These are phyloP conservation scores for Colletotrichum zoysiae DNA, from an alignment of 2,329 filamentous ascomycete species.

Conservation along the genomic window DNA sequence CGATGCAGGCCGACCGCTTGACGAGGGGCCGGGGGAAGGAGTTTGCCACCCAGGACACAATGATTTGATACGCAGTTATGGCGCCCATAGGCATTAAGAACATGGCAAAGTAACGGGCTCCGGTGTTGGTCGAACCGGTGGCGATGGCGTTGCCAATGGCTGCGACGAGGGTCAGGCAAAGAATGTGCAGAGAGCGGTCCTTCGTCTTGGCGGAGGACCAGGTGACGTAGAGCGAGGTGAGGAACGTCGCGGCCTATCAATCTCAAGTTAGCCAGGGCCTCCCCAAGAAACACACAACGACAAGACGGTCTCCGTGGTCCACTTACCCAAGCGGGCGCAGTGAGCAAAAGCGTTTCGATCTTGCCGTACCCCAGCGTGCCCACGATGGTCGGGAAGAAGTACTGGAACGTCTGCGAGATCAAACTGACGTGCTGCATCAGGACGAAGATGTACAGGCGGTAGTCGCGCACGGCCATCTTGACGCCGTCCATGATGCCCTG, in stretches of 20 bases:
- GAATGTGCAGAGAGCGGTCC: slow-evolving; percentile 70
- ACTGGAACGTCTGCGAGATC: slow-evolving; percentile 69
- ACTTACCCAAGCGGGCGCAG: slow-evolving; percentile 66
- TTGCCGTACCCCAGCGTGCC: slow-evolving; percentile 69
- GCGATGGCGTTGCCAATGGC: slow-evolving; percentile 68
- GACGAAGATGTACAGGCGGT: slow-evolving; percentile 65
- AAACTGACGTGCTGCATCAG: slow-evolving; percentile 66
- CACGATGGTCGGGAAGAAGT: slow-evolving; percentile 75
- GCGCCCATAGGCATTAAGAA: slow-evolving; percentile 71
- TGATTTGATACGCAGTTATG: slow-evolving; percentile 60
- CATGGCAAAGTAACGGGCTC: slow-evolving; percentile 71
- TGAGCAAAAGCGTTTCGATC: slow-evolving; percentile 68
- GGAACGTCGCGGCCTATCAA: slow-evolving; percentile 61
- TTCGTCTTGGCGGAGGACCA: slow-evolving; percentile 65
- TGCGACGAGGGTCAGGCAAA: slow-evolving; percentile 64
- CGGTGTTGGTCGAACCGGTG: slow-evolving; percentile 62
- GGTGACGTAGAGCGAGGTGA: slow-evolving; percentile 66
- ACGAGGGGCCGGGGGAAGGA: slow-evolving; percentile 78
- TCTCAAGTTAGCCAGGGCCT: background rate
- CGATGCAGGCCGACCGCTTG: slow-evolving; percentile 74
- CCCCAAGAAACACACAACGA: background rate
- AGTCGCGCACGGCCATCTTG: slow-evolving; percentile 61
- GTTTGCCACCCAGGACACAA: slow-evolving; percentile 77
- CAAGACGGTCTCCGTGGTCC: no score
- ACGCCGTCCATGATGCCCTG: slow-evolving; percentile 59